Evolutionary conservation across 352 stramenopile genomes (phyloP).

Genomic region (Globisporangium sylvaticum): DNA sequence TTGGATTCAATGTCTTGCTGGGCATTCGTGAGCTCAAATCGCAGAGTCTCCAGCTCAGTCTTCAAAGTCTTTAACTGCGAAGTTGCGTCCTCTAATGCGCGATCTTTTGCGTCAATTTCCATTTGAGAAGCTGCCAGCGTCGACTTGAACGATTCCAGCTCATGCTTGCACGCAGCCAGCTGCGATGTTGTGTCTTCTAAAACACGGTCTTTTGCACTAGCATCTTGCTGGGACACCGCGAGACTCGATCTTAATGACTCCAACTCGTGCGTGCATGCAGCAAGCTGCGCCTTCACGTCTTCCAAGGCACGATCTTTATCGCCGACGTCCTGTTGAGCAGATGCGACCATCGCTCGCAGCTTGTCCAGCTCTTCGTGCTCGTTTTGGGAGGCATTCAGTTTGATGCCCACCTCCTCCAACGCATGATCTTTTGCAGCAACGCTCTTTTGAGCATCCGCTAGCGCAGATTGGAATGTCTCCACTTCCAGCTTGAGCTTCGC

Average conservation of each 20-base stretch:
- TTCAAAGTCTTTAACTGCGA: constrained; percentile 4
- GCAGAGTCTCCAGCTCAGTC: constrained; percentile 7
- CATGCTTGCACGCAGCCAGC: constrained; percentile 4
- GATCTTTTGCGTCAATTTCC: constrained; percentile 7
- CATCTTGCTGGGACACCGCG: background rate
- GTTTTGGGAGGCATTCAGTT: background rate
- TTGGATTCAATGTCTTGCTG: constrained; percentile 5
- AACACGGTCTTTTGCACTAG: background rate
- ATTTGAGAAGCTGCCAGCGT: background rate
- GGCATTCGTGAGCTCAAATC: background rate
- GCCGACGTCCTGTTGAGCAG: constrained; percentile 7
- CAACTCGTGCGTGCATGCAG: constrained; percentile 1
- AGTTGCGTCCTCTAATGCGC: background rate
- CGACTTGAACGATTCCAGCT: constrained; percentile 11
- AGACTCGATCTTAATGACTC: constrained; percentile 5
- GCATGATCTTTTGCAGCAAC: constrained; percentile 10
- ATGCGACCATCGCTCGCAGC: background rate
- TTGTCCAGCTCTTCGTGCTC: constrained; percentile 7
- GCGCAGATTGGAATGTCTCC: constrained; percentile 7
- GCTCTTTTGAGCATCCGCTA: constrained; percentile 3
- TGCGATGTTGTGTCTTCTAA: constrained; percentile 1
- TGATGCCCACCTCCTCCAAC: constrained; percentile 8
- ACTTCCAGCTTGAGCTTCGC: constrained; percentile 19
- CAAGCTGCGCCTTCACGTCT: constrained; percentile 6
- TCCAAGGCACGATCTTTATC: constrained; percentile 11